These are phyloP conservation scores for Epichloe gansuensis DNA, from an alignment of 2,329 filamentous ascomycete species.

Conservation along the genomic window DNA sequence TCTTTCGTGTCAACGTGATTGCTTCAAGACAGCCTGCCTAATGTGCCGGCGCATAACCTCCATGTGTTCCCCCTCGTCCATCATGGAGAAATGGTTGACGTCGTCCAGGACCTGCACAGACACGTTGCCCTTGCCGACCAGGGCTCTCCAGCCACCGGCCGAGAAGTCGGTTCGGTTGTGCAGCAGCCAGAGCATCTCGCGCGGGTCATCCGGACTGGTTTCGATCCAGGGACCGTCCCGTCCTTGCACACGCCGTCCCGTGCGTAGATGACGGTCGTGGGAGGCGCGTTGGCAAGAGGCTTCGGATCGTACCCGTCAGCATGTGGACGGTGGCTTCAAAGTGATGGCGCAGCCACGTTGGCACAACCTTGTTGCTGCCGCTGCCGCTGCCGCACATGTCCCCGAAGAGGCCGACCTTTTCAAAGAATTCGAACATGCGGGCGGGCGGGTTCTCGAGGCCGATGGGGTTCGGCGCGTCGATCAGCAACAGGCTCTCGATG, in stretches of 20 bases:
- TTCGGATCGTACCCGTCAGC: constrained; percentile 55
- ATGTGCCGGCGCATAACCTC: no score
- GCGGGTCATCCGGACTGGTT: constrained; percentile 31
- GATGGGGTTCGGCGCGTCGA: constrained; percentile 55
- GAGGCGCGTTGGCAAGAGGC: constrained; percentile 34
- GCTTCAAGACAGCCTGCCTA: no score
- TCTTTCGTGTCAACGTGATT: no score
- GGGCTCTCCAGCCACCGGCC: constrained; percentile 13
- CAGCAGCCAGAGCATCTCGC: constrained; percentile 57
- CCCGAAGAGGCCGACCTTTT: constrained; percentile 41
- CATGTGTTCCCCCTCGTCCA: constrained; percentile 23
- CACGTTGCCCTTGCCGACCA: constrained; percentile 41
- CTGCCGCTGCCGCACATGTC: constrained; percentile 49
- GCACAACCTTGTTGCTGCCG: constrained; percentile 43
- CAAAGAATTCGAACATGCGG: constrained; percentile 58
- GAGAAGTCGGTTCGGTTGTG: constrained; percentile 60
- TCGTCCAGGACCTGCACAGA: constrained; percentile 57
- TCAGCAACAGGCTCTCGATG: constrained; percentile 49
- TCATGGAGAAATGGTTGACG: constrained; percentile 67
- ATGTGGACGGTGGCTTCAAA: constrained; percentile 58
- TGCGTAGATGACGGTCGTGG: constrained; percentile 52
- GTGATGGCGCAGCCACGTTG: constrained; percentile 62
- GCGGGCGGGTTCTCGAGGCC: constrained; percentile 55
- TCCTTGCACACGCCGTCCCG: constrained; percentile 47
- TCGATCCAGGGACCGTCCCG: constrained; percentile 33